Conservation (phyloP, 2,329 filamentous ascomycete genomes). For the Pestalotiopsis sp. region DNA sequence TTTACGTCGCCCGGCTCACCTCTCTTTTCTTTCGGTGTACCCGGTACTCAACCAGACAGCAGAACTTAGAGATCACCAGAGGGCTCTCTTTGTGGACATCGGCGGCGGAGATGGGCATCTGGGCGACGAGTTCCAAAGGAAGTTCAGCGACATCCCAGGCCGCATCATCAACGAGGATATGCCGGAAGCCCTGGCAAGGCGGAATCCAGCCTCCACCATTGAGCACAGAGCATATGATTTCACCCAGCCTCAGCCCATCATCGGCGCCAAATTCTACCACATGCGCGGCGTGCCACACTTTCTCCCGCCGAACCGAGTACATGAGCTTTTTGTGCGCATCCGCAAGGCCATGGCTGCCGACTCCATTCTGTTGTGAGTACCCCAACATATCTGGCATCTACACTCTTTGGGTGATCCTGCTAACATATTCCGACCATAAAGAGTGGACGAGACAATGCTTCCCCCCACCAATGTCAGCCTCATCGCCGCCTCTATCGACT, state of each 20-base stretch:
- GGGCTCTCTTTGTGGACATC: neutral
- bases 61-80: neutral
- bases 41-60: neutral
- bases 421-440: no score
- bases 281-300: constrained; percentile 20
- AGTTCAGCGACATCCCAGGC: neutral
- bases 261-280: constrained; percentile 24
- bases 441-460: constrained; percentile 21
- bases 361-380: constrained; percentile 14
- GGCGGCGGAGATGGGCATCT: neutral
- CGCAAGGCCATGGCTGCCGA: constrained; percentile 17
- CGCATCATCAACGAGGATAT: no score
- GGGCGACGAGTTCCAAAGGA: neutral
- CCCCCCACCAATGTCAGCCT: constrained; percentile 11
- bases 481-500: constrained; percentile 14
- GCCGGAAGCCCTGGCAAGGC: no score
- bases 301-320: constrained; percentile 13
- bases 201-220: no score
- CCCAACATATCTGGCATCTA: no score
- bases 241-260: neutral
- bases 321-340: constrained; percentile 11
- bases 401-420: no score
- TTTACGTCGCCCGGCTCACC: no score
- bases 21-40: neutral
- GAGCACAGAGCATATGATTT: neutral